Evolutionary conservation across 371 early-diverging fungal genomes (phyloP), one percentile per base, ranked within the genome.

Genomic region (Actinomortierella wolfii): DNA sequence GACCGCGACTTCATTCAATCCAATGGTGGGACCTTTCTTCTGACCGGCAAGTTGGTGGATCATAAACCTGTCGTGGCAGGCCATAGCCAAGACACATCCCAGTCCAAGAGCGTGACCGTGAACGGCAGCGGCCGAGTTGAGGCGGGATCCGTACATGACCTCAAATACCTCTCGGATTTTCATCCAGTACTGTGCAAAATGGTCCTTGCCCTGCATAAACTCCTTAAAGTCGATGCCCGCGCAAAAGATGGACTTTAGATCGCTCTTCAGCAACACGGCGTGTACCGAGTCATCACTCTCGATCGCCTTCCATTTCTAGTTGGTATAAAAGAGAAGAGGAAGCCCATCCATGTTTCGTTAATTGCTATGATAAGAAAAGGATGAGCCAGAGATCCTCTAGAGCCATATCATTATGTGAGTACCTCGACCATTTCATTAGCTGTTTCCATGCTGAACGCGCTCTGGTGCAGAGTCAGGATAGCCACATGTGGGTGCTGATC

Each of bases 61-160:
- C 73, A 73, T 73, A 56, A 73, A 73, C 1, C 73, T 62, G 45
- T 73, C 73, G 6, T 73, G 66, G 48, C 73, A 73, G 26, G 73
- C 73, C 67, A 73, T 66, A 5, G 63, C 73, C 15, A 73, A 52
- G 26, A 73, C 73, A 26, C 73, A 73, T 2, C 73, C 73, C 15
- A 73, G 57, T 4, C 73, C 73, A n/a, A 73, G 54, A 56, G 63
- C 62, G 57, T 73, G 73, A 11, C 73, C 73, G 42, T 73, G 55
- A 66, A 73, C 66, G 5, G 73, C 55, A 1, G 73, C 66, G 6
- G 73, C 73, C 26, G 73, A 62, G 60, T 73, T 73, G 51, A 73
- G 67, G 17, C 73, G 62, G 0, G 73, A 73, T 8, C 59, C 51
- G 43, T 73, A 73, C 54, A 73, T 73, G 26, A 51, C 34, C 14